Percentiles rank a stretch among this genome's conserved stretches.
Evolutionary conservation across 371 early-diverging fungal genomes (phyloP).

Genomic region (Syncephalastrum racemosum): DNA sequence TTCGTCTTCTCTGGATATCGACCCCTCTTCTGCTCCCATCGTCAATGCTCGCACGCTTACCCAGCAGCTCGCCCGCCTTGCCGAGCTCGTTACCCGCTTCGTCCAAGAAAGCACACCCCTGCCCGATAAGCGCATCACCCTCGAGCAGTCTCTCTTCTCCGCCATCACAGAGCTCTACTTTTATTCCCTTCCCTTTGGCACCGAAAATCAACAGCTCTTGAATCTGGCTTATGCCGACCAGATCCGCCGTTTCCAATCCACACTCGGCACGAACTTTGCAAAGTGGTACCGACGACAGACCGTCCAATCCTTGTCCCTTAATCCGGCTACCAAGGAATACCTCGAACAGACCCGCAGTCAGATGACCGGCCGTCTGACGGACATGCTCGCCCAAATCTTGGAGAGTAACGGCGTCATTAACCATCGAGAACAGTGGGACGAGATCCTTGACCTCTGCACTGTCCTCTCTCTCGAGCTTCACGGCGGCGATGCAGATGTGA

Average conservation of each 20-base stretch:
- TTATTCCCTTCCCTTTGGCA: slow-evolving; percentile 48
- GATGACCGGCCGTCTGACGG: slow-evolving; percentile 23
- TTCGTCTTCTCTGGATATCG: not conserved
- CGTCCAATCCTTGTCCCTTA: slow-evolving; percentile 45
- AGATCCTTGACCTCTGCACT: slow-evolving; percentile 35
- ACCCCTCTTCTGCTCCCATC: not conserved
- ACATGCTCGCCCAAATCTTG: not conserved
- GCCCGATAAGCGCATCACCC: slow-evolving; percentile 7
- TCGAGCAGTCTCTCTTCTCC: slow-evolving; percentile 36
- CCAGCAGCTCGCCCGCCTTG: slow-evolving; percentile 34
- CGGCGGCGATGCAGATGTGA: slow-evolving; percentile 48
- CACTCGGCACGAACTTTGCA: slow-evolving; percentile 47
- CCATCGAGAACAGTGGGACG: slow-evolving; percentile 32
- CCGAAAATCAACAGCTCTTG: slow-evolving; percentile 43
- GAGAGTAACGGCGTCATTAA: slow-evolving; percentile 12
- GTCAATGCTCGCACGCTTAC: slow-evolving; percentile 39
- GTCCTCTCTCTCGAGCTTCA: slow-evolving; percentile 46
- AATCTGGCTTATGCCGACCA: slow-evolving; percentile 52
- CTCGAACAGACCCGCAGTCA: slow-evolving; percentile 31
- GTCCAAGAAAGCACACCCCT: slow-evolving; percentile 11
- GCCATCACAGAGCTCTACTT: slow-evolving; percentile 36
- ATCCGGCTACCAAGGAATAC: slow-evolving; percentile 49
- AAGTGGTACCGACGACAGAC: slow-evolving; percentile 55
- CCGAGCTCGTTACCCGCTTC: slow-evolving; percentile 37
- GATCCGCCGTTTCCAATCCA: slow-evolving; percentile 46